Base-by-base conservation (phyloP, 192 early-diverging fungal species). In the Physocladia obscura region DNA sequence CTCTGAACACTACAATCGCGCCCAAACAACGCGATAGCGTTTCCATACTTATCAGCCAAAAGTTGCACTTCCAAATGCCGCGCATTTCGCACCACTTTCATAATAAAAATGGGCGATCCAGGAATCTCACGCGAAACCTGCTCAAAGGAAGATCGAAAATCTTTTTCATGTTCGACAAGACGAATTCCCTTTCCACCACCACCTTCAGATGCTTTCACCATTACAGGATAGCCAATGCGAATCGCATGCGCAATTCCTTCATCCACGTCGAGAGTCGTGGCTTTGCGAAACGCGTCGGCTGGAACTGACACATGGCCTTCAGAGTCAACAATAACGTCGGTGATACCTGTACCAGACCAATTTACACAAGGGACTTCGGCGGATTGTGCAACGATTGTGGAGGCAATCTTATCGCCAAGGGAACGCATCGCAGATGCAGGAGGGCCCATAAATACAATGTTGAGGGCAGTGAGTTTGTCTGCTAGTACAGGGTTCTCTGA, bases 111-210 rank as follows among this genome's bases (percentile, higher is more conserved):
- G 1, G 95, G 96, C 6, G 95, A 97, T 19, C 96, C 96, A 8
- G 95, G 94, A 19, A 98, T 93, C 78, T 98, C 96, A 56, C 92
- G 89, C 75, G 89, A 84, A 34, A 94, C 94, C 79, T 98, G 96
- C 69, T 82, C 74, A 75, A 96, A 98, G 0, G 88, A 77, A 39
- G 86, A 84, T 3, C 79, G 74, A 80, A 98, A 98, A 51, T 85
- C 79, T 1, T 79, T 79, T 35, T 85, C 80, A 67, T 85, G 81
- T 29, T 92, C 84, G 15, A 97, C 95, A 79, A 94, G 93, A 68
- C 96, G 92, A 76, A 98, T 98, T 71, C 96, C 96, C 82, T 98
- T 98, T 58, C 96, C 96, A 73, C 96, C 96, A 69, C 96, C 96
- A 73, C 96, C 96, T 81, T 98, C 96, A 5, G 93, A 95, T 36